These are phyloP conservation scores for Geotrichum citri-aurantii DNA, from an alignment of 1,139 yeast genomes.

Conservation along the genomic window DNA sequence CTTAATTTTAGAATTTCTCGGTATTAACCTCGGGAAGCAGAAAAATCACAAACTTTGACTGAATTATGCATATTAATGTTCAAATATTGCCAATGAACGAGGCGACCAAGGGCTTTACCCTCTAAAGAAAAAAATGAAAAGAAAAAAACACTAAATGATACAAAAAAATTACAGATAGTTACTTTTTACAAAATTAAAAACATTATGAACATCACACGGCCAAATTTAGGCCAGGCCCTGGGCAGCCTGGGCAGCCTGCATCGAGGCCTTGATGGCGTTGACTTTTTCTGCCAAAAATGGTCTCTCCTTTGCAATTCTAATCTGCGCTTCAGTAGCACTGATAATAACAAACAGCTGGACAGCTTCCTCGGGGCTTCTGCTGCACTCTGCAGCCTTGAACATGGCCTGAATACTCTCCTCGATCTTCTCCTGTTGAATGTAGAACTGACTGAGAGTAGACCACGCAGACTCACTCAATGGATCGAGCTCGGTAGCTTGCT, in stretches of 20 bases:
- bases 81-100: not conserved
- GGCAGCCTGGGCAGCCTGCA: conserved; percentile 9
- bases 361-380: conserved; percentile 82
- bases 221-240: not conserved
- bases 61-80: not conserved
- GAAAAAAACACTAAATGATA: not conserved
- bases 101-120: not conserved
- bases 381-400: conserved; percentile 73
- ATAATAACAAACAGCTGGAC: conserved; percentile 88
- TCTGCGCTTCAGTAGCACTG: conserved; percentile 52
- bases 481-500: conserved; percentile 73
- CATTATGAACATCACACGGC: not conserved
- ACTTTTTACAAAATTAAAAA: not conserved
- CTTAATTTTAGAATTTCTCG: not conserved
- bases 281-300: conserved; percentile 33
- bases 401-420: conserved; percentile 77
- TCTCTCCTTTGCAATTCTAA: conserved; percentile 33
- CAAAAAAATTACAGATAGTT: not conserved
- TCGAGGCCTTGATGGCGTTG: conserved; percentile 21
- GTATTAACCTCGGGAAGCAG: not conserved
- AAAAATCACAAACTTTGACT: not conserved
- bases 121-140: not conserved
- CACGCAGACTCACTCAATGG: conserved; percentile 86
- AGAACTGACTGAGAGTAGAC: conserved; percentile 83
- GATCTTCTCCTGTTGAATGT: conserved; percentile 73